Evolutionary conservation across 2,329 filamentous ascomycete genomes (phyloP).

Genomic region (Fusarium penzigii): DNA sequence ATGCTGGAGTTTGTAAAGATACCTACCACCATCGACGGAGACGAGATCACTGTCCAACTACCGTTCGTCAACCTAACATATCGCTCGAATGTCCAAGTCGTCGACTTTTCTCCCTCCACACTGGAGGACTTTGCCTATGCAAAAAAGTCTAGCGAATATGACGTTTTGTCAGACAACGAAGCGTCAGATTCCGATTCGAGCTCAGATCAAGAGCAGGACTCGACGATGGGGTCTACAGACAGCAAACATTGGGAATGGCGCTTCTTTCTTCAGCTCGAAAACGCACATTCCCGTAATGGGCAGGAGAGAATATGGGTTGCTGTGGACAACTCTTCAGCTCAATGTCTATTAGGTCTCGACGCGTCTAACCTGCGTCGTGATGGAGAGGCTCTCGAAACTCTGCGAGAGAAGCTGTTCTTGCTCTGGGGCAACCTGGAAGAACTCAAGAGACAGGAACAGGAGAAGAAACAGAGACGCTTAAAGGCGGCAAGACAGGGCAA

Average conservation of each 20-base stretch:
- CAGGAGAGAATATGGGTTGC: conserved; percentile 62
- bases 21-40: conserved; percentile 44
- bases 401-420: conserved; percentile 72
- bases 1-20: conserved; percentile 43
- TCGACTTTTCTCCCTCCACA: conserved; percentile 74
- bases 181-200: conserved; percentile 16
- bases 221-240: conserved; percentile 23
- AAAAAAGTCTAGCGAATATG: conserved; percentile 45
- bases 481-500: conserved; percentile 31
- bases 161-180: conserved; percentile 46
- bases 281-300: conserved; percentile 46
- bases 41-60: conserved; percentile 43
- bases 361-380: conserved; percentile 59
- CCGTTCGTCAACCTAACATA: conserved; percentile 78
- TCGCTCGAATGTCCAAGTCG: conserved; percentile 69
- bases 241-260: conserved; percentile 73
- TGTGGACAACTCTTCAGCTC: conserved; percentile 59
- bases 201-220: conserved; percentile 28
- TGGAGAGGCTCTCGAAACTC: conserved; percentile 43
- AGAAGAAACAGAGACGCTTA: conserved; percentile 29
- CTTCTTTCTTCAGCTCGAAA: conserved; percentile 78
- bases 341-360: conserved; percentile 50
- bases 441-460: conserved; percentile 47
- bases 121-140: conserved; percentile 70
- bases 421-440: conserved; percentile 90